These are phyloP conservation scores for Pseudotsuga menziesii DNA, from an alignment of 75 land plant species.

Conservation along the genomic window DNA sequence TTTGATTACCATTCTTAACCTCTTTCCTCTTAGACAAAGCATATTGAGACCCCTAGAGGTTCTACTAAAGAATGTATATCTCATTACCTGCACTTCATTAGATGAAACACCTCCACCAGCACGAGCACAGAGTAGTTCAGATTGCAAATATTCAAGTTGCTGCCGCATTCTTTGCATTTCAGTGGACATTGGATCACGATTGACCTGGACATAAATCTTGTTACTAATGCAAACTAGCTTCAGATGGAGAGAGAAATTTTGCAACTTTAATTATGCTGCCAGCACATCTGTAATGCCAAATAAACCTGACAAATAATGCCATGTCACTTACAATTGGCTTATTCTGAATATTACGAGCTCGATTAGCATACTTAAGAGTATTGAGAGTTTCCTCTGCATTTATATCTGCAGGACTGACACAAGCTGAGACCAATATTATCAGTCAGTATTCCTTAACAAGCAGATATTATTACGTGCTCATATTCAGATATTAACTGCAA, in stretches of 20 bases:
- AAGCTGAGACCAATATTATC: constrained; percentile 49
- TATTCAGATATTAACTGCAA: background rate
- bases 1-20: background rate
- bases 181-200: constrained; percentile 86
- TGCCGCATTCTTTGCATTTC: constrained; percentile 96
- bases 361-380: constrained; percentile 98
- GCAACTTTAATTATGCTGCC: background rate
- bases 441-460: constrained; percentile 1
- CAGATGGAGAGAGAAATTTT: background rate
- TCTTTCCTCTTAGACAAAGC: background rate
- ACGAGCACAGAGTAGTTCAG: constrained; percentile 87
- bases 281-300: background rate
- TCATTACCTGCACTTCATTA: constrained; percentile 55
- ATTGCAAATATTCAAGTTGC: constrained; percentile 86
- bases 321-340: constrained; percentile 78
- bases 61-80: background rate
- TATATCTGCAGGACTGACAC: constrained; percentile 99
- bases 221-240: background rate
- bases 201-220: constrained; percentile 50
- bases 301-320: constrained; percentile 4
- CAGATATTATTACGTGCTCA: background rate
- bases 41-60: background rate
- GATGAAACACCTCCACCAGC: constrained; percentile 49
- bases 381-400: constrained; percentile 98
- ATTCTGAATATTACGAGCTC: constrained; percentile 97